Percentiles rank a stretch among this genome's conserved stretches.
Conservation (phyloP, 257 asterid genomes). For the Sherardia arvensis region DNA sequence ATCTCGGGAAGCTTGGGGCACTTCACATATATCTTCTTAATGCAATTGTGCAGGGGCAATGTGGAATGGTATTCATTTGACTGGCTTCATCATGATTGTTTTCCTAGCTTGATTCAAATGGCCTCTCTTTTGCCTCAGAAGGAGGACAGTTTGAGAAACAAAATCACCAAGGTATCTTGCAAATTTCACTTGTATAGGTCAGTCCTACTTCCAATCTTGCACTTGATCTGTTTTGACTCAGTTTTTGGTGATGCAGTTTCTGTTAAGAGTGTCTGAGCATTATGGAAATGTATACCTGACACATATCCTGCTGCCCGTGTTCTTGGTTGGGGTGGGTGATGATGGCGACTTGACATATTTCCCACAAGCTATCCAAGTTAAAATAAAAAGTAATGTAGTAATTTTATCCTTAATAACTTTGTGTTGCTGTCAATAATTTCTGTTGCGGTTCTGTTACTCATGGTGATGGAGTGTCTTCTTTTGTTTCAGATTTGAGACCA, state of each 20-base stretch:
- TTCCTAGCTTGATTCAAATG: constrained; percentile 74
- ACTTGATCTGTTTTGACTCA: constrained; percentile 1
- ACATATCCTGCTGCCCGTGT: constrained; percentile 75
- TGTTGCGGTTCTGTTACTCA: constrained; percentile 1
- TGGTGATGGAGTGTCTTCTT: constrained; percentile 6
- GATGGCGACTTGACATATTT: constrained; percentile 55
- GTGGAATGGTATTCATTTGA: constrained; percentile 87
- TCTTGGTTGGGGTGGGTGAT: constrained; percentile 78
- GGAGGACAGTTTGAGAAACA: constrained; percentile 83
- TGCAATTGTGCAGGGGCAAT: constrained; percentile 48
- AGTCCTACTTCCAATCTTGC: constrained; percentile 1
- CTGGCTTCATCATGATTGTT: constrained; percentile 82
- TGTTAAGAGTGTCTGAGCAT: constrained; percentile 53
- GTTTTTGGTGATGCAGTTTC: constrained; percentile 47
- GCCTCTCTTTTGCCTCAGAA: constrained; percentile 80
- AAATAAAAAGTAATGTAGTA: constrained; percentile 42
- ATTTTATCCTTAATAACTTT: not conserved
- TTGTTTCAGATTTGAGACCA: constrained; percentile 63
- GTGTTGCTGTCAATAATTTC: not conserved
- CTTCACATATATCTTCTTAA: constrained; percentile 4
- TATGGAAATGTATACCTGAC: constrained; percentile 80
- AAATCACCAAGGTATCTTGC: constrained; percentile 57
- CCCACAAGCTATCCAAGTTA: constrained; percentile 46
- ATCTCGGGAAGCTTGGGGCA: not conserved
- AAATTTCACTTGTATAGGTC: not conserved